Percentiles rank a stretch among this genome's conserved stretches.
phyloP scores from a whole-genome alignment of 345 rosid species.

The Populus nigra region DNA sequence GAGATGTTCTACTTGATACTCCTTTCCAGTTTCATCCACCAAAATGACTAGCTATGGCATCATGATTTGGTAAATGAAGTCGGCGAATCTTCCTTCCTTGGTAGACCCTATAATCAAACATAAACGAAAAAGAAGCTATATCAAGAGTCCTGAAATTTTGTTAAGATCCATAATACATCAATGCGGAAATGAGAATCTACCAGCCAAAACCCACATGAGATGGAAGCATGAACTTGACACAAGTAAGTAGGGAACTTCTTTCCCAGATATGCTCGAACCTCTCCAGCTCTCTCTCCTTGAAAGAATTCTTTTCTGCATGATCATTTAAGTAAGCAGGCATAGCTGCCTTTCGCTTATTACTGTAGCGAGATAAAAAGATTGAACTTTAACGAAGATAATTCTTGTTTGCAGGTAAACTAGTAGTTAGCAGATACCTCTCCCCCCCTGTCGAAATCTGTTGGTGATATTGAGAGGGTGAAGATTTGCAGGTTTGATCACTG shows the following conservation, averaged over 20 bases:
- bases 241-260: slow-evolving; percentile 14
- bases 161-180: neutral
- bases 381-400: neutral
- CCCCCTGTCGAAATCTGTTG: too few species aligned
- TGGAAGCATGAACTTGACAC: slow-evolving; percentile 17
- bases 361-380: neutral
- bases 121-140: neutral
- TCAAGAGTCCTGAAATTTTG: neutral
- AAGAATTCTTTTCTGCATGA: neutral
- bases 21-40: slow-evolving; percentile 20
- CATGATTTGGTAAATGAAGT: slow-evolving; percentile 26
- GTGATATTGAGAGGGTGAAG: too few species aligned
- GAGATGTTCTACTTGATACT: slow-evolving; percentile 18
- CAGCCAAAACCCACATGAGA: slow-evolving; percentile 34
- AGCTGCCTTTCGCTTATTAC: neutral
- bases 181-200: slow-evolving; percentile 11
- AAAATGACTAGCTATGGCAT: slow-evolving; percentile 10
- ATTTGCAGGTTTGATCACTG: too few species aligned
- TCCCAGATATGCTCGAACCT: slow-evolving; percentile 12
- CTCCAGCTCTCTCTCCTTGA: slow-evolving; percentile 17
- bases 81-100: slow-evolving; percentile 9
- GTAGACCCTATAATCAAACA: slow-evolving; percentile 9
- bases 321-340: neutral
- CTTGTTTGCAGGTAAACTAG: neutral
- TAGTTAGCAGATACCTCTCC: too few species aligned